Evolutionary conservation across 2,329 filamentous ascomycete species (phyloP).

Genomic region (Hypoxylon sp.): DNA sequence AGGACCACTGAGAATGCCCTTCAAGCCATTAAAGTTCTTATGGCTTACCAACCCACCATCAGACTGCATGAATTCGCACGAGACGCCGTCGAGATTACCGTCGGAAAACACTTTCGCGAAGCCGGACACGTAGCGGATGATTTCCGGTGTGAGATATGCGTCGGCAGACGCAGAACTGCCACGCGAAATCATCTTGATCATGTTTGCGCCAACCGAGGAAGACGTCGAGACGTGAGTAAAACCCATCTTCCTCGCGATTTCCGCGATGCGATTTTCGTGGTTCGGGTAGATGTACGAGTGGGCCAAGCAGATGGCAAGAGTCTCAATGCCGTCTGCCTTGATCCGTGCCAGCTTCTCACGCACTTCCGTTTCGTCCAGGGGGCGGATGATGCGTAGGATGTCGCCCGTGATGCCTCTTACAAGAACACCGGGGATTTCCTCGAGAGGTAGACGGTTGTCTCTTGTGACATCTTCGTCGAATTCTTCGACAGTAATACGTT

Average conservation of each 20-base stretch:
- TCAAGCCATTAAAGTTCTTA: slow-evolving; percentile 75
- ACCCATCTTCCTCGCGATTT: slow-evolving; percentile 63
- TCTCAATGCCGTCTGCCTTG: slow-evolving; percentile 36
- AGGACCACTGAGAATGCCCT: slow-evolving; percentile 79
- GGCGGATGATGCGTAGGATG: slow-evolving; percentile 42
- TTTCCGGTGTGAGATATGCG: slow-evolving; percentile 47
- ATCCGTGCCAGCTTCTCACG: slow-evolving; percentile 26
- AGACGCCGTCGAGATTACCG: slow-evolving; percentile 39
- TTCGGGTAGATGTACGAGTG: slow-evolving; percentile 80
- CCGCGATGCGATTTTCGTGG: slow-evolving; percentile 74
- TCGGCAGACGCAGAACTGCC: slow-evolving; percentile 45
- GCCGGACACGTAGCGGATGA: slow-evolving; percentile 41
- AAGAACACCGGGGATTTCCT: slow-evolving; percentile 42
- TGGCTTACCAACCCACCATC: slow-evolving; percentile 67
- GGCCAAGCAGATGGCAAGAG: slow-evolving; percentile 46
- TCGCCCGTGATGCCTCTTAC: slow-evolving; percentile 40
- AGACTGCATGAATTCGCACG: slow-evolving; percentile 53
- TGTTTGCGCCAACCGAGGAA: slow-evolving; percentile 42
- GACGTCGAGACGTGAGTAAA: slow-evolving; percentile 46
- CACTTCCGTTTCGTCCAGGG: slow-evolving; percentile 33
- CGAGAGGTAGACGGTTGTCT: slow-evolving; percentile 30
- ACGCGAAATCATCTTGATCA: slow-evolving; percentile 47
- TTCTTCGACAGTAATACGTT: slow-evolving; percentile 48
- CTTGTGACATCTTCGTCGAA: slow-evolving; percentile 41
- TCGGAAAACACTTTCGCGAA: slow-evolving; percentile 43